Base-by-base conservation (phyloP, 805 yeast genomes). In the Pichia sporocuriosa region DNA sequence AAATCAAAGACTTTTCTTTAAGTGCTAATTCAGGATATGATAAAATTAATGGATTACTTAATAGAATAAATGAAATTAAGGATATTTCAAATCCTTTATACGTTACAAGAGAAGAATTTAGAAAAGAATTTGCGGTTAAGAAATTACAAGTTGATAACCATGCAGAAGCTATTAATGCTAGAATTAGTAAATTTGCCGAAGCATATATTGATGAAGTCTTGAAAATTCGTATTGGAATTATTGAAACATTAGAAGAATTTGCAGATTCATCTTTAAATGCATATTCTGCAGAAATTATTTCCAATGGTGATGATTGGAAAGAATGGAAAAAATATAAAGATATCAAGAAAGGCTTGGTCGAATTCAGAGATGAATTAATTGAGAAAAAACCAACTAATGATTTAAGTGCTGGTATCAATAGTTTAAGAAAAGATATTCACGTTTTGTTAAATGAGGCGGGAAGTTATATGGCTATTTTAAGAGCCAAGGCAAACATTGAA, bases 191-290 rank as follows among this genome's bases (percentile, higher is more conserved):
- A 6, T 49, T 59, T 11, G 58, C 67, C 32, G 49, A 57, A 19
- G 52, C 51, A 4, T 61, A 67, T 20, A 64, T 70, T 32, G 51
- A 59, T 4, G 60, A 52, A 21, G 45, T 64, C 17, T 43, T 53
- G 11, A 40, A 42, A 6, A 35, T 67, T 26, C 69, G 75, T 53
- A 56, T 63, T 17, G 57, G 64, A 17, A 70, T 80, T 28, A 68
- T 82, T 40, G 89, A 84, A 48, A 70, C 80, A 0, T 72, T 79
- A 55, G 89, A 83, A 57, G 83, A 83, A 46, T 84, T 83, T 67
- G 79, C 81, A 6, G 88, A 82, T 41, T 72, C 77, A 6, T 69
- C 84, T 23, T 69, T 82, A 41, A 70, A 65, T 49, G 86, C 81
- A 50, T 82, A 80, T 62, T 73, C 83, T 7, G 72, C 73, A 39